Evolutionary conservation across 2,329 filamentous ascomycete genomes (phyloP).

Genomic region (Fusarium buharicum): DNA sequence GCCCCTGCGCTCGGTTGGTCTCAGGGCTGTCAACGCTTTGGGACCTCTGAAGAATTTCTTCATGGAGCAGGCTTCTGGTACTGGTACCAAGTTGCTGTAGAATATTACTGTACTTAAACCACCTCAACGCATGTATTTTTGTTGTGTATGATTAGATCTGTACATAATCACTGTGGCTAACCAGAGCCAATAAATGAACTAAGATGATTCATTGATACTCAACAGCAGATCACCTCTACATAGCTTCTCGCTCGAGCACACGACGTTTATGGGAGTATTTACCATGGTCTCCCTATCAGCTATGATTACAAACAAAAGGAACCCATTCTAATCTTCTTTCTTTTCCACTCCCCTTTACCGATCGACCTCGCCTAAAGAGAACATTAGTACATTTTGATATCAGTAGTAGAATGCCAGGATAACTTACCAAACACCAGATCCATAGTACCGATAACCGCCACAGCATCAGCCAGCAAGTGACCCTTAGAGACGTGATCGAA

Average conservation of each 20-base stretch:
- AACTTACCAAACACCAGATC: conserved; percentile 86
- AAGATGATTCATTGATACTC: conserved; percentile 43
- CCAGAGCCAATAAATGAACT: conserved; percentile 29
- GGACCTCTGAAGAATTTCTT: conserved; percentile 83
- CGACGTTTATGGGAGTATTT: conserved; percentile 51
- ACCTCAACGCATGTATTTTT: conserved; percentile 13
- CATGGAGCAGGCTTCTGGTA: conserved; percentile 77
- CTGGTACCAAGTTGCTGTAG: conserved; percentile 59
- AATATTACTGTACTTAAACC: neutral
- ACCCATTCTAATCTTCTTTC: conserved; percentile 49
- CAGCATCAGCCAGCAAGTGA: conserved; percentile 93
- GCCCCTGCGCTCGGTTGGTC: conserved; percentile 78
- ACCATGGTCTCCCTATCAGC: conserved; percentile 51
- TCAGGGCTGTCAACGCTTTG: conserved; percentile 79
- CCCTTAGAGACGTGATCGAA: conserved; percentile 95
- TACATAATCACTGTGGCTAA: conserved; percentile 20
- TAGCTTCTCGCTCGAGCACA: conserved; percentile 44
- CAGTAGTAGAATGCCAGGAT: neutral
- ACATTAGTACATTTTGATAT: conserved; percentile 51
- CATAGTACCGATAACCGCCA: conserved; percentile 93
- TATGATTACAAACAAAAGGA: conserved; percentile 56
- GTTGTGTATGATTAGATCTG: conserved; percentile 33
- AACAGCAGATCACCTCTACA: conserved; percentile 42
- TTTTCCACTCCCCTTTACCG: conserved; percentile 56
- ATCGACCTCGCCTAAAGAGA: conserved; percentile 67